phyloP scores from a whole-genome alignment of 495 filamentous ascomycete species.

The Aspergillus funiculosus region DNA sequence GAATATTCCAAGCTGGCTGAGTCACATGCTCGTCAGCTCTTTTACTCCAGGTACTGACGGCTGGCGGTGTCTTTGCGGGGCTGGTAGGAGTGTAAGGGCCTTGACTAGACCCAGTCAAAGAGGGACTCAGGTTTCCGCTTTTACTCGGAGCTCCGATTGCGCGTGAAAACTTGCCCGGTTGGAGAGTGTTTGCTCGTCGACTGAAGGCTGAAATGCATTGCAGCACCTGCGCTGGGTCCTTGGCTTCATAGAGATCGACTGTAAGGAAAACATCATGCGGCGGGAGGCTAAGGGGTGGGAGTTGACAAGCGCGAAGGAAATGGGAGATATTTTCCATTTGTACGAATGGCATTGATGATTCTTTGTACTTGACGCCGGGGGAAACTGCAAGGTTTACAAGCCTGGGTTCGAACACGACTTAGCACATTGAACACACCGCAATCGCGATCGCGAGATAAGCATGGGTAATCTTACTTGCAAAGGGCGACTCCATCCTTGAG shows the following conservation, averaged over 20 bases:
- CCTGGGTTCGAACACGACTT: constrained; percentile 35
- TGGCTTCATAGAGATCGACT: constrained; percentile 92
- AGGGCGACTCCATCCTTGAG: constrained; percentile 86
- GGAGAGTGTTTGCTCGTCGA: constrained; percentile 70
- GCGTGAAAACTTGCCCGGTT: constrained; percentile 65
- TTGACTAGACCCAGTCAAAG: constrained; percentile 57
- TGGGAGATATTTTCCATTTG: constrained; percentile 99
- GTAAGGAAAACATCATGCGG: constrained; percentile 96
- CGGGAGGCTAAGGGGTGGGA: constrained; percentile 76
- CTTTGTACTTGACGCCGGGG: constrained; percentile 72
- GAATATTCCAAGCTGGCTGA: constrained; percentile 94
- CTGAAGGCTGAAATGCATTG: constrained; percentile 92
- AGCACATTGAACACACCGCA: no score
- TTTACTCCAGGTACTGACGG: constrained; percentile 86
- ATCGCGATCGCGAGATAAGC: not conserved
- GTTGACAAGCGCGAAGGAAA: constrained; percentile 83
- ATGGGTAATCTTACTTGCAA: constrained; percentile 65
- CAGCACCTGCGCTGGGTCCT: constrained; percentile 94
- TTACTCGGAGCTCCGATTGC: constrained; percentile 63
- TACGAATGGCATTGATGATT: constrained; percentile 90
- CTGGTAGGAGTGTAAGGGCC: constrained; percentile 36
- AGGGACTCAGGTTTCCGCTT: constrained; percentile 57
- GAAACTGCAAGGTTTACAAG: constrained; percentile 78
- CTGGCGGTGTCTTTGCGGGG: constrained; percentile 54
- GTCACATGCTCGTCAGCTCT: constrained; percentile 73